Percentiles rank a stretch among this genome's conserved stretches.
Evolutionary conservation across 768 basidiomycete genomes (phyloP).

Genomic region (Neoboletus subvelutipes): DNA sequence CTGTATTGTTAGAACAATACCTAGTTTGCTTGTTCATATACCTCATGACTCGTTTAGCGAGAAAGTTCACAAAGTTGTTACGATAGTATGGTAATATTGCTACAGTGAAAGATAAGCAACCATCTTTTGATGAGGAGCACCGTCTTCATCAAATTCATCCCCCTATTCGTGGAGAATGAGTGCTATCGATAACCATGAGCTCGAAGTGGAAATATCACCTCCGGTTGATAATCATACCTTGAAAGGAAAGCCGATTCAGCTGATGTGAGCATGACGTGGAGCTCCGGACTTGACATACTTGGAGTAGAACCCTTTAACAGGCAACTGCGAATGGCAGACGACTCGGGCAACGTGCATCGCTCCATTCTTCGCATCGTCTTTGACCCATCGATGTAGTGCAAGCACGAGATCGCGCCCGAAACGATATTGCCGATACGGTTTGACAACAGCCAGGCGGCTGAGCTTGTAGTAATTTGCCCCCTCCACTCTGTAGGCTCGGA

Average conservation of each 20-base stretch:
- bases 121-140: conserved; percentile 87
- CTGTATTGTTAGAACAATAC: conserved; percentile 42
- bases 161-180: conserved; percentile 46
- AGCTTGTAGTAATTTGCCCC: conserved; percentile 64
- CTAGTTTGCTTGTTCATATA: conserved; percentile 36
- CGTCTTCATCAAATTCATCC: conserved; percentile 76
- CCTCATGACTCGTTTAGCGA: conserved; percentile 19
- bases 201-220: conserved; percentile 45
- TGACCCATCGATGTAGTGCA: conserved; percentile 59
- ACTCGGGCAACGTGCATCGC: conserved; percentile 40
- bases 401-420: conserved; percentile 69
- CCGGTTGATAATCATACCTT: conserved; percentile 67
- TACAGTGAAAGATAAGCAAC: conserved; percentile 51
- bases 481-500: conserved; percentile 47
- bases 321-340: conserved; percentile 68
- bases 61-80: conserved; percentile 25
- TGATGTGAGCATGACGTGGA: conserved; percentile 11
- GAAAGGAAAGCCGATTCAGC: conserved; percentile 19
- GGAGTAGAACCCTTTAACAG: conserved; percentile 69
- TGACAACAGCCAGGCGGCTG: conserved; percentile 65
- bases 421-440: conserved; percentile 58
- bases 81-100: conserved; percentile 26
- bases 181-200: conserved; percentile 20
- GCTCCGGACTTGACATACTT: conserved; percentile 45
- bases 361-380: conserved; percentile 35